Conservation (phyloP, 2,329 filamentous ascomycete species). For the Cladosporium sp. region DNA sequence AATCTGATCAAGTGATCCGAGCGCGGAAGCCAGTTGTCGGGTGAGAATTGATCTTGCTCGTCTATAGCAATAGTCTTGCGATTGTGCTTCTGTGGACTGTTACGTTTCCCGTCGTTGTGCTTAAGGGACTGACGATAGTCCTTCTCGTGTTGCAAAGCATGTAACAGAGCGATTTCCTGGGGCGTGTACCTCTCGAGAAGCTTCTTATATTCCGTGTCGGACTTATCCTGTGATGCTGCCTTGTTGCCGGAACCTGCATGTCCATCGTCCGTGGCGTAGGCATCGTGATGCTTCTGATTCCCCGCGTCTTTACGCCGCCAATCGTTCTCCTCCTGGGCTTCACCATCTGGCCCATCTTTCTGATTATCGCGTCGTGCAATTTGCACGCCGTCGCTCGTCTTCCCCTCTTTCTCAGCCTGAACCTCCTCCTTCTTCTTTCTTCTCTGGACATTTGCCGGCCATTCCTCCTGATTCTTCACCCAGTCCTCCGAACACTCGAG, state of each 20-base stretch:
- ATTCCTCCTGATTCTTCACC: conserved; percentile 44
- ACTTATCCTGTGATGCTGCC: conserved; percentile 16
- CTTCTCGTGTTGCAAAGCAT: conserved; percentile 39
- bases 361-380: conserved; percentile 13
- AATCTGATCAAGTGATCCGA: conserved; percentile 42
- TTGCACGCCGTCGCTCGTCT: conserved; percentile 7
- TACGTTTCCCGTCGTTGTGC: conserved; percentile 39
- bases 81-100: conserved; percentile 32
- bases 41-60: conserved; percentile 46
- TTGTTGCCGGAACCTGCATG: conserved; percentile 11
- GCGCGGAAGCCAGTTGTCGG: conserved; percentile 50
- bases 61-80: conserved; percentile 36
- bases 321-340: conserved; percentile 20
- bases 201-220: conserved; percentile 24
- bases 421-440: conserved; percentile 28
- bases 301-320: conserved; percentile 28
- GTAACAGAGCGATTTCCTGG: conserved; percentile 40
- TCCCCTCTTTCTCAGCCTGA: conserved; percentile 18
- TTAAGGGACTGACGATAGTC: conserved; percentile 36
- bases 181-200: conserved; percentile 33
- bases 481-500: conserved; percentile 44
- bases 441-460: conserved; percentile 43
- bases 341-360: conserved; percentile 15
- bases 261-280: conserved; percentile 28
- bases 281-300: conserved; percentile 33